These are phyloP conservation scores for Psidium friedrichsthalianum DNA, from an alignment of 345 rosid genomes.

Conservation along the genomic window DNA sequence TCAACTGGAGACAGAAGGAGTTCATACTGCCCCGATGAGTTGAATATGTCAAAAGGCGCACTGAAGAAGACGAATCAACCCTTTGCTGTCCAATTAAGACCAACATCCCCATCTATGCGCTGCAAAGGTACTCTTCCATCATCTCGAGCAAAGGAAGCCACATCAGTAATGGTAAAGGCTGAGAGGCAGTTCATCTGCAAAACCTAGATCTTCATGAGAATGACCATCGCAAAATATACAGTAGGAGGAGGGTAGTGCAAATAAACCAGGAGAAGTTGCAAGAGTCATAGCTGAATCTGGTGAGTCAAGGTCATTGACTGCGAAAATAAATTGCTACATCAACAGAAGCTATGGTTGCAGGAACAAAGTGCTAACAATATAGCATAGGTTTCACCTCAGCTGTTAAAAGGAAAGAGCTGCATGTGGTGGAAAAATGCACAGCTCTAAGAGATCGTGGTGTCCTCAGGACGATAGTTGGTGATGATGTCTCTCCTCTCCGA, in stretches of 20 bases:
- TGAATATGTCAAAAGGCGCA: constrained; percentile 31
- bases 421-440: constrained; percentile 67
- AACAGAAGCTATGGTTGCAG: background rate
- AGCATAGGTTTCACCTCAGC: constrained; percentile 47
- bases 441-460: constrained; percentile 67
- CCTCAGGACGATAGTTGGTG: constrained; percentile 47
- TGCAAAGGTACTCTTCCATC: constrained; percentile 31
- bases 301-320: constrained; percentile 74
- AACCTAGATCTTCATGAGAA: constrained; percentile 30
- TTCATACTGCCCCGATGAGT: constrained; percentile 41
- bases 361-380: constrained; percentile 5
- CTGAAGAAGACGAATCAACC: constrained; percentile 36
- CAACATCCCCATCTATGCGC: constrained; percentile 23
- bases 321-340: constrained; percentile 16
- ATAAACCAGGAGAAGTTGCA: constrained; percentile 61
- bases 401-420: constrained; percentile 61
- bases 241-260: constrained; percentile 55
- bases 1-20: constrained; percentile 45
- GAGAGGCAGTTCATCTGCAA: constrained; percentile 45
- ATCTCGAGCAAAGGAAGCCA: constrained; percentile 36
- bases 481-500: constrained; percentile 49
- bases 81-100: constrained; percentile 27
- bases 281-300: constrained; percentile 54
- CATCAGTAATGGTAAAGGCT: constrained; percentile 33
- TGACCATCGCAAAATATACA: constrained; percentile 46